Evolutionary conservation across 164 flowering plant genomes (phyloP).

Genomic region (Aristolochia fimbriata): DNA sequence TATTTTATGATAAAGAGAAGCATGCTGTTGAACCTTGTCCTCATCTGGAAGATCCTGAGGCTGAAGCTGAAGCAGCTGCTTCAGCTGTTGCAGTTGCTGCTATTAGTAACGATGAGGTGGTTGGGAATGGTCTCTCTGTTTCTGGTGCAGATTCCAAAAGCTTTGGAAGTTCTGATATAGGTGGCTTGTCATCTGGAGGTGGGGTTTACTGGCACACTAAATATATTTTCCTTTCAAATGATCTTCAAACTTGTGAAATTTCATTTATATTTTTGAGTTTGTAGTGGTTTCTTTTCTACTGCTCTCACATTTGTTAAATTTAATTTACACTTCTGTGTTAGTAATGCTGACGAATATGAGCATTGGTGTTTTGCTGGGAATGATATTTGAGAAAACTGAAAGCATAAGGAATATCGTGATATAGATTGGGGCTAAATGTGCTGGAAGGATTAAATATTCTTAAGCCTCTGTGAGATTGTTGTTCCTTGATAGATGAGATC

Average conservation of each 20-base stretch:
- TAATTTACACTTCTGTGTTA: too few relatives aligned
- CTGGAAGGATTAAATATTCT: too few relatives aligned
- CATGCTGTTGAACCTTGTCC: slow-evolving; percentile 36
- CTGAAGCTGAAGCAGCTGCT: slow-evolving; percentile 77
- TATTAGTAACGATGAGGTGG: slow-evolving; percentile 63
- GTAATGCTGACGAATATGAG: too few relatives aligned
- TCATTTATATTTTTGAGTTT: not conserved
- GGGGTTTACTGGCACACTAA: not conserved
- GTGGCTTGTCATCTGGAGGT: slow-evolving; percentile 28
- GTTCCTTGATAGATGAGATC: too few relatives aligned
- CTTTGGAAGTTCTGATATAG: slow-evolving; percentile 39
- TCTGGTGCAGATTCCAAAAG: slow-evolving; percentile 44
- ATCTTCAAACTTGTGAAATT: not conserved
- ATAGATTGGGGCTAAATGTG: too few relatives aligned
- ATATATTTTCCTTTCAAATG: too few relatives aligned
- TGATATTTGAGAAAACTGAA: too few relatives aligned
- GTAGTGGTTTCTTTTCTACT: too few relatives aligned
- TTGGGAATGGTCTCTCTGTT: slow-evolving; percentile 37
- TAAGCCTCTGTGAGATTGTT: too few relatives aligned
- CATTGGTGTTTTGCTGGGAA: too few relatives aligned
- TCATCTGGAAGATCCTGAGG: slow-evolving; percentile 58
- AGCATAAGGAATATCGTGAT: too few relatives aligned
- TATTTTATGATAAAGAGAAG: slow-evolving; percentile 56
- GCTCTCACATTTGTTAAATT: too few relatives aligned
- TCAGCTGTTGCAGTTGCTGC: slow-evolving; percentile 96